phyloP scores from a whole-genome alignment of 345 rosid genomes.

The Aegle marmelos region DNA sequence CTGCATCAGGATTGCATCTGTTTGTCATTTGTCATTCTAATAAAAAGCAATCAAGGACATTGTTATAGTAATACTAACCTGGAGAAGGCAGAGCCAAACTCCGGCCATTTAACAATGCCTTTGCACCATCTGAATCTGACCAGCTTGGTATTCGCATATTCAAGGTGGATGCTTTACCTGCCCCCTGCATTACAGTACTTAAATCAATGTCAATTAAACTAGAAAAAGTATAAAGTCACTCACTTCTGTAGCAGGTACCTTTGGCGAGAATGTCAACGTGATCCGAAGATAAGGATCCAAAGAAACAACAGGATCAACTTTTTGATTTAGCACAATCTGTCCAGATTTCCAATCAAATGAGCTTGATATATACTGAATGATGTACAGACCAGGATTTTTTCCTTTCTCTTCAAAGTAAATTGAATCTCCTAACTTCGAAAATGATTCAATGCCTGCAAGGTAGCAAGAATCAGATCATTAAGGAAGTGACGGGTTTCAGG shows the following conservation, averaged over 20 bases:
- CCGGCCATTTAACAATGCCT: slow-evolving; percentile 55
- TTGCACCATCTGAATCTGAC: slow-evolving; percentile 53
- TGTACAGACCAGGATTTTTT: slow-evolving; percentile 57
- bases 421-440: slow-evolving; percentile 93
- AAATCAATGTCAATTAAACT: no score
- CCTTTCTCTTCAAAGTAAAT: slow-evolving; percentile 85
- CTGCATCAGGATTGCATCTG: slow-evolving; percentile 31
- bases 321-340: slow-evolving; percentile 49
- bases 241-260: slow-evolving; percentile 23
- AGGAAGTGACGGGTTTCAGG: neutral
- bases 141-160: slow-evolving; percentile 75
- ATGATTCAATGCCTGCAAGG: slow-evolving; percentile 72
- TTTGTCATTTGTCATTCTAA: neutral
- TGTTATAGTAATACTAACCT: slow-evolving; percentile 36
- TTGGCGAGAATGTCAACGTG: slow-evolving; percentile 42
- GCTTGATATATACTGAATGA: slow-evolving; percentile 81
- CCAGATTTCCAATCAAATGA: slow-evolving; percentile 67
- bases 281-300: slow-evolving; percentile 62
- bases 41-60: neutral
- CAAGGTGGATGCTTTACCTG: slow-evolving; percentile 47
- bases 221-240: no score
- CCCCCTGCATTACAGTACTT: slow-evolving; percentile 32
- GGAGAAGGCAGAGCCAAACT: slow-evolving; percentile 48
- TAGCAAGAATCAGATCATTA: neutral
- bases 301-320: slow-evolving; percentile 63